phyloP scores from a whole-genome alignment of 2,329 filamentous ascomycete genomes.

The Amylocarpus encephaloides region DNA sequence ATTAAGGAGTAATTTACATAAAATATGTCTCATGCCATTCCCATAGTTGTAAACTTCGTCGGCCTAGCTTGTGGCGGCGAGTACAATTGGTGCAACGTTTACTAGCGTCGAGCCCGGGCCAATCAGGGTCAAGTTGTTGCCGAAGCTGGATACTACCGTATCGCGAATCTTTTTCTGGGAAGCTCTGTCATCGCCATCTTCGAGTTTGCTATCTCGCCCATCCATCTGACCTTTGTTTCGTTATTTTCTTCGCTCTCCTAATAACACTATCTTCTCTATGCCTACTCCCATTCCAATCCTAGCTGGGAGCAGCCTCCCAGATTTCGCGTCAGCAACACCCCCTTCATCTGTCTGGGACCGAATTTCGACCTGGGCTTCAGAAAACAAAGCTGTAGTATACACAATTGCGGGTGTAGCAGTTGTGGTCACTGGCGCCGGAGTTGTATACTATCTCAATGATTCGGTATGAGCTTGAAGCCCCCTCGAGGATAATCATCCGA shows the following conservation, averaged over 20 bases:
- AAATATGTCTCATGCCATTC: neutral
- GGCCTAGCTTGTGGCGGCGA: neutral
- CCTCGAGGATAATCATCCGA: constrained; percentile 7
- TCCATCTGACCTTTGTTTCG: constrained; percentile 15
- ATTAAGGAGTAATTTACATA: too few species aligned
- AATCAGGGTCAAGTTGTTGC: constrained; percentile 1
- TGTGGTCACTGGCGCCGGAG: constrained; percentile 84
- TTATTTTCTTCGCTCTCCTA: constrained; percentile 21
- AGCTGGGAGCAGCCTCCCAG: constrained; percentile 24
- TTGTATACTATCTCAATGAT: constrained; percentile 79
- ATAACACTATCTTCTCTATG: constrained; percentile 25
- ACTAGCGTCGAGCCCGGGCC: neutral
- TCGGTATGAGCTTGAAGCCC: constrained; percentile 39
- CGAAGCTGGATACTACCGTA: neutral
- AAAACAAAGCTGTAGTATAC: constrained; percentile 93
- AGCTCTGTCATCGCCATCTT: constrained; percentile 12
- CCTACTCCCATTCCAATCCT: constrained; percentile 24
- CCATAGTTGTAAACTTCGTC: neutral
- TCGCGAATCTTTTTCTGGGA: constrained; percentile 18
- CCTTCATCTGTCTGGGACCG: constrained; percentile 62
- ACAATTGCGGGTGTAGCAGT: constrained; percentile 92
- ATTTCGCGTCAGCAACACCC: constrained; percentile 30
- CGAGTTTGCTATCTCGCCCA: constrained; percentile 14
- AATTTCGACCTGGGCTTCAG: constrained; percentile 83
- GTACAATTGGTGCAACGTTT: neutral